phyloP scores from a whole-genome alignment of 202 grass and related monocot genomes.

The Cymbopogon flexuosus region DNA sequence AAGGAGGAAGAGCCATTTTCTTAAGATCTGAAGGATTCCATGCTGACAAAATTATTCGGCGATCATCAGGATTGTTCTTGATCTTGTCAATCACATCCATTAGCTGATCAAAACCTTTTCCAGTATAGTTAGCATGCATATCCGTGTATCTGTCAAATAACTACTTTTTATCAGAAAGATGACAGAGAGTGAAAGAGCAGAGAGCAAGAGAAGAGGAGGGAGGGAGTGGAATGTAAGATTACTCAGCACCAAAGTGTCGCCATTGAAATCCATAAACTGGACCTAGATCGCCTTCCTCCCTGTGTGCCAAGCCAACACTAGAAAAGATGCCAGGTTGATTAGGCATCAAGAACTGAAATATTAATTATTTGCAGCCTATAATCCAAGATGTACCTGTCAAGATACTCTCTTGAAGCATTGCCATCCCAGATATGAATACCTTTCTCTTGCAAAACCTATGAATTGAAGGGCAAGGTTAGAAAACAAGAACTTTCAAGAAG shows the following conservation, averaged over 20 bases:
- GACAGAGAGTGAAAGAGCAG: background rate
- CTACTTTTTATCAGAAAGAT: background rate
- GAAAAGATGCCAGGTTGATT: conserved; percentile 32
- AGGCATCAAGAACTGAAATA: conserved; percentile 11
- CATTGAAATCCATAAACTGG: conserved; percentile 91
- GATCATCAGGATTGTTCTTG: conserved; percentile 79
- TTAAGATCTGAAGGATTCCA: conserved; percentile 91
- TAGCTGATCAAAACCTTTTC: conserved; percentile 90
- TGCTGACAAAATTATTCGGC: conserved; percentile 72
- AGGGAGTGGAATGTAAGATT: conserved; percentile 14
- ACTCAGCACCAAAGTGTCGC: conserved; percentile 89
- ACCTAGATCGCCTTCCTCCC: conserved; percentile 90
- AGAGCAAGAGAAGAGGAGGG: background rate
- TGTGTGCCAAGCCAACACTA: conserved; percentile 67
- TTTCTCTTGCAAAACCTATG: conserved; percentile 74
- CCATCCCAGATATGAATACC: conserved; percentile 90
- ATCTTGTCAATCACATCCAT: conserved; percentile 81
- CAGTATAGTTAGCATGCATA: conserved; percentile 83
- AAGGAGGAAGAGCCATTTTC: conserved; percentile 89
- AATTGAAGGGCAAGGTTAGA: background rate
- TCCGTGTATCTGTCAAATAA: conserved; percentile 58
- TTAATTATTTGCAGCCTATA: background rate
- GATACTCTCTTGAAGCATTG: conserved; percentile 80
- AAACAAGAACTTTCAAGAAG: background rate
- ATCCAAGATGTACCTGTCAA: conserved; percentile 60